These are phyloP conservation scores for Darksidea phi DNA, from an alignment of 495 filamentous ascomycete species.

Conservation along the genomic window DNA sequence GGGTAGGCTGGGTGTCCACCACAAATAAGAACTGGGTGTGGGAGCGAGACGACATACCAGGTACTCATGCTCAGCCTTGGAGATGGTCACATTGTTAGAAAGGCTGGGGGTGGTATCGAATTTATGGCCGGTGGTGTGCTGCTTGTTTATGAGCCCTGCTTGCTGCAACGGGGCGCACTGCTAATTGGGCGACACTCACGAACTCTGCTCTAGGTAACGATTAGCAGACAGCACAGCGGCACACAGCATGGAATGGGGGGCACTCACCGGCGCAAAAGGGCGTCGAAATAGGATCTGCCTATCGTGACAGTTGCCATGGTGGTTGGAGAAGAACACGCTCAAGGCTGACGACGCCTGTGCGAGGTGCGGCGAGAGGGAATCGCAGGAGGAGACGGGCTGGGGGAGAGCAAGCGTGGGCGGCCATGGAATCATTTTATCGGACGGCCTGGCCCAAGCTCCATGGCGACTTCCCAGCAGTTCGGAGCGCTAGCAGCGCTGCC, in stretches of 20 bases:
- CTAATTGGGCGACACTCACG: conserved; percentile 34
- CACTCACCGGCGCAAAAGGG: conserved; percentile 44
- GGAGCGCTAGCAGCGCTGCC: not conserved
- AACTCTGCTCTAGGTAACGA: conserved; percentile 44
- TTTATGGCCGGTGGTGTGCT: conserved; percentile 46
- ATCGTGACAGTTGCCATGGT: conserved; percentile 44
- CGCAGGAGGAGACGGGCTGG: not conserved
- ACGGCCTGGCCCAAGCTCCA: not conserved
- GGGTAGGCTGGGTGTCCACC: conserved; percentile 13
- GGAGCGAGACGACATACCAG: conserved; percentile 46
- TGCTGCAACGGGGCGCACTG: not conserved
- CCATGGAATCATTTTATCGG: not conserved
- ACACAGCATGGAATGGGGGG: not conserved
- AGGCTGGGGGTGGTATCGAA: conserved; percentile 22
- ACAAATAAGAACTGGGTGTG: not conserved
- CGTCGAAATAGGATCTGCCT: conserved; percentile 42
- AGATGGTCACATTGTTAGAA: conserved; percentile 52
- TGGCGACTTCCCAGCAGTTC: not conserved
- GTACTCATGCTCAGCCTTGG: conserved; percentile 55
- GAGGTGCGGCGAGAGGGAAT: conserved; percentile 9
- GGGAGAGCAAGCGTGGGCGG: not conserved
- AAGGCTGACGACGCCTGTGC: not conserved
- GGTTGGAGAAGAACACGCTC: conserved; percentile 13
- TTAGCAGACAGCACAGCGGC: conserved; percentile 1
- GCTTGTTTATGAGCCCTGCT: conserved; percentile 11